Percentiles rank a stretch among this genome's conserved stretches.
These are phyloP conservation scores for Podaxis sp. DNA, from an alignment of 768 basidiomycete genomes.

Conservation along the genomic window DNA sequence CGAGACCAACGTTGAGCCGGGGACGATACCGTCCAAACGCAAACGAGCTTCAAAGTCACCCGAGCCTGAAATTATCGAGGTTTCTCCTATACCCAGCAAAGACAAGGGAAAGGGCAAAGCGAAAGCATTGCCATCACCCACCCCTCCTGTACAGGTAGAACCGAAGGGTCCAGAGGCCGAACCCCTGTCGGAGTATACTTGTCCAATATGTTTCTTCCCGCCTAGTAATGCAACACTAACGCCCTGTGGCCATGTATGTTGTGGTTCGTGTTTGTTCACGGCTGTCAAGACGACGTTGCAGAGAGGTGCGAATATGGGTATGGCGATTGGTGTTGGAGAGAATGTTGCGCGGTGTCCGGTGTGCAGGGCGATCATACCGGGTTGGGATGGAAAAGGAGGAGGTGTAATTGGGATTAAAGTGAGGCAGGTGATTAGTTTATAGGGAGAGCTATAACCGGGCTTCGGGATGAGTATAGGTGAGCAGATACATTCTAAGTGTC, in stretches of 20 bases:
- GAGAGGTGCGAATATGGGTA: constrained; percentile 37
- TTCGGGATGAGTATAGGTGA: no score
- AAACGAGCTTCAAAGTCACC: constrained; percentile 14
- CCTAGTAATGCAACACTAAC: constrained; percentile 77
- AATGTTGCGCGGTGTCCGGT: constrained; percentile 57
- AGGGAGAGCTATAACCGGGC: neutral
- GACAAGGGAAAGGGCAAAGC: constrained; percentile 14
- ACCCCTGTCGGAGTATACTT: constrained; percentile 61
- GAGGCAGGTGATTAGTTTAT: constrained; percentile 43
- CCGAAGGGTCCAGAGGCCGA: constrained; percentile 27
- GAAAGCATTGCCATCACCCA: constrained; percentile 11
- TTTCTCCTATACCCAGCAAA: constrained; percentile 5
- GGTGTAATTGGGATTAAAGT: constrained; percentile 65
- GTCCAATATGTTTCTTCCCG: constrained; percentile 78
- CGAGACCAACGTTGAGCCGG: constrained; percentile 7
- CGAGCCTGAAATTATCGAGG: constrained; percentile 17
- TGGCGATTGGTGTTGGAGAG: constrained; percentile 6
- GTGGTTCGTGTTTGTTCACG: constrained; percentile 73
- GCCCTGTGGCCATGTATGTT: constrained; percentile 79
- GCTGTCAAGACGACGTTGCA: constrained; percentile 65
- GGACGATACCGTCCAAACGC: neutral
- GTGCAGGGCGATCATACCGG: constrained; percentile 62
- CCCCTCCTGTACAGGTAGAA: constrained; percentile 12
- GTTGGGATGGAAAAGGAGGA: constrained; percentile 71
- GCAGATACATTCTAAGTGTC: no score